Base-by-base conservation (phyloP, 257 asterid species). In the Nicotiana obtusifolia region DNA sequence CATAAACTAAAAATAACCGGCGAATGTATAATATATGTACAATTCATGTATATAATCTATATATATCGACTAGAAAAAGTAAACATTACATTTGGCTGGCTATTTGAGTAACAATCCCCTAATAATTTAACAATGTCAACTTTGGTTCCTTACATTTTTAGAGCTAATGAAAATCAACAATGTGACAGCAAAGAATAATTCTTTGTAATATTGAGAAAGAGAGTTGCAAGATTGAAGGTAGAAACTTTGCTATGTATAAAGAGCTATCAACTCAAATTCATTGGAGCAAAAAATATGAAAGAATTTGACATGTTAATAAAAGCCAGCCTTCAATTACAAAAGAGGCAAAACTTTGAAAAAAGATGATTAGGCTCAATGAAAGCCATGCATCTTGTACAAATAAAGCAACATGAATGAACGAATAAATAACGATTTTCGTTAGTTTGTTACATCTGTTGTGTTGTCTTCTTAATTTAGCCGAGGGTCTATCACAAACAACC, bases 381-480 rank as follows among this genome's bases (percentile, higher is more conserved):
- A 85, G 83, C 44, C 62, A 19, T 57, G 24, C 7, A 75, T 75
- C 78, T 44, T 57, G 76, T 78, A 80, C 84, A 85, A 83, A 77
- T 26, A 65, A 85, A 76, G 86, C 80, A 54, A 83, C 76, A 75
- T 26, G 53, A 85, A 67, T 80, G 83, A 89, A 89, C 76, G 78
- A 89, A 91, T 78, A 84, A 91, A 90, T 78, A 76, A 85, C 88
- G 57, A 57, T 85, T 78, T 80, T 80, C 64, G 89, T 88, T 83
- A 89, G 89, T 64, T 64, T 81, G 71, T 53, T 79, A 54, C 35
- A 41, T 31, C 68, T 8, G 13, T 41, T 41, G 49, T 41, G 49
- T 41, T 8, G 3, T 41, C 3, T 41, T 41, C 49, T 41, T n/a
- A n/a, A n/a, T n/a, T 41, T 41, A 41, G 3, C 11, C 4, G 4